A percentile compares a stretch with the other conserved stretches of the same genome.
phyloP scores from a whole-genome alignment of 306 rosid species.

The Notholithocarpus densiflorus region DNA sequence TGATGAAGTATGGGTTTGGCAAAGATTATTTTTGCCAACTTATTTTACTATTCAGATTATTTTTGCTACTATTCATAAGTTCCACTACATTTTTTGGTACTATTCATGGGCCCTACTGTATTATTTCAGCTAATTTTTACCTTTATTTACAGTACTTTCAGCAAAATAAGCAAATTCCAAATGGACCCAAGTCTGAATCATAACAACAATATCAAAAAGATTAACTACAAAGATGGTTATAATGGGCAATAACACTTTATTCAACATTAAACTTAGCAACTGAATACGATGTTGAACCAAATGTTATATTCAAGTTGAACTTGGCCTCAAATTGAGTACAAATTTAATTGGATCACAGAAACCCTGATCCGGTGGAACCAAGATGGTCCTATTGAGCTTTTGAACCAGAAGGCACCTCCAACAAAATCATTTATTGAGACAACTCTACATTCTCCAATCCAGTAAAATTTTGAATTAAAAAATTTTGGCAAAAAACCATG shows the following conservation, averaged over 20 bases:
- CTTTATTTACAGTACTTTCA: no score
- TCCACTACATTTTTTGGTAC: no score
- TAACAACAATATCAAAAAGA: background rate
- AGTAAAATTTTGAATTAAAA: background rate
- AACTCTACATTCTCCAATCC: background rate
- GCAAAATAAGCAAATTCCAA: accelerated
- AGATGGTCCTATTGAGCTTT: background rate
- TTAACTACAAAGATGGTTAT: background rate
- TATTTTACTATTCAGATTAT: no score
- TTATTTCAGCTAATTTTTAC: no score
- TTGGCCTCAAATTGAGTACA: background rate
- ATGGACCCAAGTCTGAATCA: no score
- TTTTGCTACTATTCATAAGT: no score
- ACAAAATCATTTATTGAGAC: background rate
- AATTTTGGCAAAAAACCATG: no score
- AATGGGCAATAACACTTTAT: background rate
- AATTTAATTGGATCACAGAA: background rate
- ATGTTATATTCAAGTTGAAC: background rate
- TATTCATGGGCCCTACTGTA: accelerated
- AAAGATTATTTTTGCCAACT: no score
- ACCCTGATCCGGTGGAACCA: background rate
- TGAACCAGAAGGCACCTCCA: background rate
- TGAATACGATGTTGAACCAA: background rate
- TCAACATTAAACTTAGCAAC: background rate
- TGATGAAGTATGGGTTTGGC: no score